A percentile compares a stretch with the other conserved stretches of the same genome.
Evolutionary conservation across 768 basidiomycete genomes (phyloP).

Genomic region (Leccinum ochraceum): DNA sequence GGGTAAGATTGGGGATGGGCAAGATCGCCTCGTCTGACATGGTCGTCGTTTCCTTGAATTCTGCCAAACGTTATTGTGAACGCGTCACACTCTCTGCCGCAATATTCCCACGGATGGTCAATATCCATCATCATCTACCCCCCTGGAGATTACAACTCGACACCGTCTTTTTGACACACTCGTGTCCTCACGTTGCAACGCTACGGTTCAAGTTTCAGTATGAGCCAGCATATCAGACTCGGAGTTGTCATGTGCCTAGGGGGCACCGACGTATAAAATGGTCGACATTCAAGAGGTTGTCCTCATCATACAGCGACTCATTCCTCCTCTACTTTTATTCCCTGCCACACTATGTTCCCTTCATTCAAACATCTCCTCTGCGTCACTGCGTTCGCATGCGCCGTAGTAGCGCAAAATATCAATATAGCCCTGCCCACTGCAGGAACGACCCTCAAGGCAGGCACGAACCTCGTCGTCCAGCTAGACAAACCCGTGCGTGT

Average conservation of each 20-base stretch:
- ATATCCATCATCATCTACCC: no score
- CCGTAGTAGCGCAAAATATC: slow-evolving; percentile 41
- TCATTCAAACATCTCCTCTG: slow-evolving; percentile 11
- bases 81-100: slow-evolving; percentile 17
- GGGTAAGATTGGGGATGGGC: slow-evolving; percentile 82
- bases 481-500: slow-evolving; percentile 42
- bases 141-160: neutral
- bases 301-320: neutral
- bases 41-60: slow-evolving; percentile 4
- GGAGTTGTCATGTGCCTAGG: neutral
- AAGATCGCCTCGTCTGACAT: slow-evolving; percentile 88
- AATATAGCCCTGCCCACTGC: slow-evolving; percentile 38
- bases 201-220: neutral
- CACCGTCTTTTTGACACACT: neutral
- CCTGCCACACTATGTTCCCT: slow-evolving; percentile 12
- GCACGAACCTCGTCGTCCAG: slow-evolving; percentile 37
- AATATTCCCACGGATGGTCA: neutral
- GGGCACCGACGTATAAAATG: slow-evolving; percentile 9
- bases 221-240: neutral
- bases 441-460: slow-evolving; percentile 34
- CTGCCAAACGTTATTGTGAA: neutral
- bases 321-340: no score
- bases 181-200: neutral
- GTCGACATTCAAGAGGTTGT: neutral
- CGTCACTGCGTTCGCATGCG: slow-evolving; percentile 5